Base-by-base conservation (phyloP, 495 filamentous ascomycete species). In the Platismatia glauca region DNA sequence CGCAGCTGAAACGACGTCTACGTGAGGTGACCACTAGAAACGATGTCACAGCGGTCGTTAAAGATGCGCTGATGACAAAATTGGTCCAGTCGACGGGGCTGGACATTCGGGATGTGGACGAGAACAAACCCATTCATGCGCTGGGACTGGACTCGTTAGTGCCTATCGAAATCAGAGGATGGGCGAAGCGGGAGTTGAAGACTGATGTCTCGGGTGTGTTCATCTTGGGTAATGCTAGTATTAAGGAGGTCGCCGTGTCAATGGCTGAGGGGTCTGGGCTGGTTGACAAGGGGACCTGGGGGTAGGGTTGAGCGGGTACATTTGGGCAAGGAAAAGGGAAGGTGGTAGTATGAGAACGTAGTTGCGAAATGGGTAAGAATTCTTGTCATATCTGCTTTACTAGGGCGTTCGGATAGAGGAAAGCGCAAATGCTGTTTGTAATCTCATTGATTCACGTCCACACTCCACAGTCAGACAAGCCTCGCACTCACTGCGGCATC, bases 91-190 rank as follows among this genome's bases (percentile, higher is more conserved):
- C 48, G 24, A 52, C 48, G 1, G 48, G 48, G 0, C 24, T 52
- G 48, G 48, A 52, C 7, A 18, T 31, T 5, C 24, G 22, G 0
- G 27, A 31, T 31, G 48, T 52, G 24, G 48, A 52, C 5, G 48
- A 52, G 48, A 52, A 52, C 16, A 52, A 52, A 18, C 24, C 12
- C 0, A 18, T 52, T 20, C 27, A 52, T 72, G 12, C 70, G 44
- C 37, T 71, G n/a, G 72, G 72, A 8, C 37, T 75, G 18, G 72
- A 75, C 46, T 71, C 67, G 0, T 56, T 75, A 31, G 65, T 73
- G 13, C 69, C 70, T 4, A 63, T 73, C 16, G 72, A 74, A 37
- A 50, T 75, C 52, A 63, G 69, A 27, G 63, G 59, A 16, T 74
- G 72, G 72, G 72, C 70, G 70, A 71, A 67, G 59, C 65, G 68